Evolutionary conservation across 768 basidiomycete genomes (phyloP).

Genomic region (Rhizopogon roseolus): DNA sequence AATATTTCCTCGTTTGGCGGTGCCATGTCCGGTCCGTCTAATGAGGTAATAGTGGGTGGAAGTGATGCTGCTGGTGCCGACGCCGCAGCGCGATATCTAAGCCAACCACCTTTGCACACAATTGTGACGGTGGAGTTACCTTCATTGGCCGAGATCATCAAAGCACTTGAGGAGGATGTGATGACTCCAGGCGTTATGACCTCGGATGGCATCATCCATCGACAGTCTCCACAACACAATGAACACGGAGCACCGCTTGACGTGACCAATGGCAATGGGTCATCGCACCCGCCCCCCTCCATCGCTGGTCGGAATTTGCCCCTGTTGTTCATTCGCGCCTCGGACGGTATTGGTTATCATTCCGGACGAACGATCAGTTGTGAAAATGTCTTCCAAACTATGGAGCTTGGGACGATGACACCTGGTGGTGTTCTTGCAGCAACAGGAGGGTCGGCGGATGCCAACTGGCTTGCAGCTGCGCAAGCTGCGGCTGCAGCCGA

Average conservation of each 20-base stretch:
- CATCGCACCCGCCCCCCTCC: conserved; percentile 35
- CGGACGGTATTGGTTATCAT: conserved; percentile 86
- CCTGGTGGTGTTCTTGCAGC: conserved; percentile 41
- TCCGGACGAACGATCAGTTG: conserved; percentile 81
- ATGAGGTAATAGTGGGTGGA: conserved; percentile 20
- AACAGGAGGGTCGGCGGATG: conserved; percentile 45
- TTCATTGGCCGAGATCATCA: conserved; percentile 66
- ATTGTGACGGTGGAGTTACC: conserved; percentile 88
- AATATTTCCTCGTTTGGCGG: conserved; percentile 57
- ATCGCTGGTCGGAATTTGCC: conserved; percentile 70
- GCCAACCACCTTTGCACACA: conserved; percentile 58
- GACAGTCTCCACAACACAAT: conserved; percentile 19
- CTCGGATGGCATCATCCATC: conserved; percentile 25
- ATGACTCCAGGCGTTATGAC: conserved; percentile 34
- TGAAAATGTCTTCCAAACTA: conserved; percentile 71
- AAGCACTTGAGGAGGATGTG: conserved; percentile 71
- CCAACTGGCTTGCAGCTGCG: conserved; percentile 71
- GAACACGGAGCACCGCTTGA: conserved; percentile 31
- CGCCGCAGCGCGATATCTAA: conserved; percentile 43
- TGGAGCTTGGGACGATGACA: conserved; percentile 54
- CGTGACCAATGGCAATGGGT: conserved; percentile 17
- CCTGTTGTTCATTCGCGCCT: conserved; percentile 73
- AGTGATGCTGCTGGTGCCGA: conserved; percentile 17
- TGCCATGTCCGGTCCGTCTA: conserved; percentile 34
- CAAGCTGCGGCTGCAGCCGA: conserved; percentile 65